Conservation (phyloP, 192 early-diverging fungal species). For the Mortierella claussenii region DNA sequence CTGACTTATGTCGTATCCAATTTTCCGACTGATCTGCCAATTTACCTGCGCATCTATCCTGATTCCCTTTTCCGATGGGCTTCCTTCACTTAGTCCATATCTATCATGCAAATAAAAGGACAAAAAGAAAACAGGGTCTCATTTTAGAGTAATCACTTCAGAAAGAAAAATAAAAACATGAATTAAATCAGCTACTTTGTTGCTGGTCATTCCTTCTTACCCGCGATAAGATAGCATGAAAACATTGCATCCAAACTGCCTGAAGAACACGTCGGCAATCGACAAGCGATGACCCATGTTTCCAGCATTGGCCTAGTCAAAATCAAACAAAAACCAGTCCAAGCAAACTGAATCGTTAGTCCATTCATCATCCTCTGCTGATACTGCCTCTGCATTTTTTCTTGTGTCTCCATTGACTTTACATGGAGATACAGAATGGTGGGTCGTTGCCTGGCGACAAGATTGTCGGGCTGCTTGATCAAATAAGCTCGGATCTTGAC, state of each 20-base stretch:
- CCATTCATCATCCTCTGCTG: too few relatives aligned
- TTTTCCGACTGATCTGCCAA: too few relatives aligned
- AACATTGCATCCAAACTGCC: slow-evolving; percentile 80
- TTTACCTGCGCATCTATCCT: slow-evolving; percentile 85
- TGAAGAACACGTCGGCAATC: slow-evolving; percentile 81
- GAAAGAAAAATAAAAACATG: background rate
- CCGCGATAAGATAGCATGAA: slow-evolving; percentile 99
- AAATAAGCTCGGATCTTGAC: slow-evolving; percentile 83
- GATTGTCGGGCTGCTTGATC: slow-evolving; percentile 70
- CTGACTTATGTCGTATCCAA: too few relatives aligned
- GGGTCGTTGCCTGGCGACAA: slow-evolving; percentile 64
- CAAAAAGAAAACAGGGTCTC: background rate
- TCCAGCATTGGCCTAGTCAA: slow-evolving; percentile 88
- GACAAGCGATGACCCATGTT: slow-evolving; percentile 99
- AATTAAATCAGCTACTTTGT: background rate
- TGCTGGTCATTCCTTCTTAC: slow-evolving; percentile 60
- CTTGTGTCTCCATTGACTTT: too few relatives aligned
- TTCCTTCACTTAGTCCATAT: slow-evolving; percentile 91
- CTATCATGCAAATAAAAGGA: slow-evolving; percentile 35
- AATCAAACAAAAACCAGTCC: background rate
- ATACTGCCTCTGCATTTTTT: too few relatives aligned
- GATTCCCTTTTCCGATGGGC: slow-evolving; percentile 87
- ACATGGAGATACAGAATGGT: slow-evolving; percentile 92
- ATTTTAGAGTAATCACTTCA: background rate
- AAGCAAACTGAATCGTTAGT: too few relatives aligned